Base-by-base conservation (phyloP, 257 asterid genomes). In the Linderniella brevidens region DNA sequence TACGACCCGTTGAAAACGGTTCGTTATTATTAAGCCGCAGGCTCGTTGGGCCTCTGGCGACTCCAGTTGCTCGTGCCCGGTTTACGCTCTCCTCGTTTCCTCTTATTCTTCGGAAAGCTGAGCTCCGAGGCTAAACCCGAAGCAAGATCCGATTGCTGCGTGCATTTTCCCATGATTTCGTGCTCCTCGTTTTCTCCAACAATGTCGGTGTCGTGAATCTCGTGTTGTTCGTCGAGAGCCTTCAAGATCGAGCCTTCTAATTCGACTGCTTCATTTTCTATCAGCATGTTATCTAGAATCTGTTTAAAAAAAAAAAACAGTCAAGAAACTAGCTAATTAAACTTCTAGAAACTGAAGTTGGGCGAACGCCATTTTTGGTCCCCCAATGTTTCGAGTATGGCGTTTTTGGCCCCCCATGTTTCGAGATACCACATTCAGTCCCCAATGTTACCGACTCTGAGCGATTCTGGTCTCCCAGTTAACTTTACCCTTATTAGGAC, bases 71-170 rank as follows among this genome's bases (percentile, higher is more conserved):
- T 69, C 17, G 82, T 67, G 49, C 85, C 77, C 9, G 84, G 87
- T 65, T 71, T 80, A 19, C 95, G 92, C 58, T 80, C 95, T 19
- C 95, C 95, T 11, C 93, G 76, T 59, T 85, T 80, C 60, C 93
- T 72, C 69, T 85, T 85, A 50, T 74, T 78, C 37, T 58, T 75
- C 8, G 92, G 95, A 55, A 85, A 72, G 25, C 69, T 71, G 10
- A 80, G 49, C 37, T 70, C 78, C 1, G 79, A 57, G 53, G 79
- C 70, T 41, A 71, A 67, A 55, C 73, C 61, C n/a, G 76, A 52
- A 36, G 54, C 73, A 36, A 72, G 60, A 20, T 57, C 44, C 8
- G 74, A 62, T 14, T 66, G 72, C 6, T 65, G 69, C 17, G 61
- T 40, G 42, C 25, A 18, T 62, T 63, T 13, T 64, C 49, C 18